Percentiles rank a stretch among this genome's conserved stretches.
Conservation (phyloP, 169 alveolate genomes). For the Plasmodium vivax region DNA sequence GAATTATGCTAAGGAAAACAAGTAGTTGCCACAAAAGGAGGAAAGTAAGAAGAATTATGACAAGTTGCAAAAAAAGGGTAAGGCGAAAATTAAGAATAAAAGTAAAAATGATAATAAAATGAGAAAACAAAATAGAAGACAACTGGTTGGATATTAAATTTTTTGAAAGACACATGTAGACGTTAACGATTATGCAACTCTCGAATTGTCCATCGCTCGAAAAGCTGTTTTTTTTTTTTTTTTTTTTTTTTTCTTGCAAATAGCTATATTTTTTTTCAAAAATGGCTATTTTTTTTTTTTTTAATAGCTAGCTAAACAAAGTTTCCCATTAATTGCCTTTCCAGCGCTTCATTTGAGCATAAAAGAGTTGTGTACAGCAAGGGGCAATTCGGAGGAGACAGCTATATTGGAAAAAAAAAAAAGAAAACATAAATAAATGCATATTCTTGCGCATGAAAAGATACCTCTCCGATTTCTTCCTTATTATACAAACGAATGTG, state of each 20-base stretch:
- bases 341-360: not conserved
- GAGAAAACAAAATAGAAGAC: not conserved
- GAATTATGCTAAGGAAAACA: not conserved
- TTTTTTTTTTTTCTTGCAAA: not conserved
- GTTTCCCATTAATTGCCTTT: not conserved
- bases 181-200: not conserved
- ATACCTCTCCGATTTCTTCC: not conserved
- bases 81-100: not conserved
- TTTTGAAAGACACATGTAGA: not conserved
- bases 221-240: not conserved
- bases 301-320: not conserved
- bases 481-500: not conserved
- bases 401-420: not conserved
- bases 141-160: not conserved
- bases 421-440: not conserved
- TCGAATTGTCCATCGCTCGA: not conserved
- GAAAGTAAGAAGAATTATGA: constrained; percentile 1
- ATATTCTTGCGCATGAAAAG: not conserved
- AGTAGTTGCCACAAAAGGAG: not conserved
- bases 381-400: not conserved
- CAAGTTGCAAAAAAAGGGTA: not conserved
- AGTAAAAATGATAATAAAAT: not conserved
- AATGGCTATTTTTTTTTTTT: not conserved
- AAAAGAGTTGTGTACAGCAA: not conserved
- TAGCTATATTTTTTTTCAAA: not conserved